These are phyloP conservation scores for Podospora pseudocomata DNA, from an alignment of 495 filamentous ascomycete genomes.

Conservation along the genomic window DNA sequence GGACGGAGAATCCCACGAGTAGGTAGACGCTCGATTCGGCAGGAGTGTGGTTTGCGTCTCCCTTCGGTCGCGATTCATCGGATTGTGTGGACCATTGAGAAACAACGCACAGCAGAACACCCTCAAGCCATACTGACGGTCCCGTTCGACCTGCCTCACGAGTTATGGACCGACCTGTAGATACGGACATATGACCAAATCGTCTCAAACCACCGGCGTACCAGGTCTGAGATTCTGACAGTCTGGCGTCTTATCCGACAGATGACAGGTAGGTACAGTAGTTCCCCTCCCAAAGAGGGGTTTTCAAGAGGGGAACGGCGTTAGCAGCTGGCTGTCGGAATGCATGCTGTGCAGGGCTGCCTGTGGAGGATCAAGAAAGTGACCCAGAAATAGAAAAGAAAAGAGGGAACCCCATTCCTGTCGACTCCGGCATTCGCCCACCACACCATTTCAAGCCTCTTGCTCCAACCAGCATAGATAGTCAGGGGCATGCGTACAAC, in stretches of 20 bases:
- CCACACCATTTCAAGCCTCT: not conserved
- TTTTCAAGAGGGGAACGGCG: not conserved
- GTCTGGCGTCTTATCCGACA: not conserved
- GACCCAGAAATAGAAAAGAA: constrained; percentile 11
- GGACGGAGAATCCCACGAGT: not conserved
- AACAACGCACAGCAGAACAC: not conserved
- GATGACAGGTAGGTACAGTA: no score
- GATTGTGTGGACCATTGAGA: not conserved
- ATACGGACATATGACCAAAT: not conserved
- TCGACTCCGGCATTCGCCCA: not conserved
- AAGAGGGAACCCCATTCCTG: not conserved
- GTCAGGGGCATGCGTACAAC: not conserved
- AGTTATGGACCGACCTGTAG: not conserved
- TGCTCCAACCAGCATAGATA: not conserved
- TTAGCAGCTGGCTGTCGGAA: not conserved
- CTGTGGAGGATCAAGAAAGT: constrained; percentile 7
- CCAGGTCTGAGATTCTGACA: constrained; percentile 3
- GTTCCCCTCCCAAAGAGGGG: not conserved
- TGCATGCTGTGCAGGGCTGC: constrained; percentile 7
- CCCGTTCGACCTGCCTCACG: not conserved
- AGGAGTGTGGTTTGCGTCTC: not conserved
- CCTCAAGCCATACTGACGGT: not conserved
- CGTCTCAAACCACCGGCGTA: not conserved
- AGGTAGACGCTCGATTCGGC: not conserved
- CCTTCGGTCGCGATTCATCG: not conserved